These are phyloP conservation scores for Penicillium psychrofluorescens DNA, from an alignment of 495 filamentous ascomycete species.

Conservation along the genomic window DNA sequence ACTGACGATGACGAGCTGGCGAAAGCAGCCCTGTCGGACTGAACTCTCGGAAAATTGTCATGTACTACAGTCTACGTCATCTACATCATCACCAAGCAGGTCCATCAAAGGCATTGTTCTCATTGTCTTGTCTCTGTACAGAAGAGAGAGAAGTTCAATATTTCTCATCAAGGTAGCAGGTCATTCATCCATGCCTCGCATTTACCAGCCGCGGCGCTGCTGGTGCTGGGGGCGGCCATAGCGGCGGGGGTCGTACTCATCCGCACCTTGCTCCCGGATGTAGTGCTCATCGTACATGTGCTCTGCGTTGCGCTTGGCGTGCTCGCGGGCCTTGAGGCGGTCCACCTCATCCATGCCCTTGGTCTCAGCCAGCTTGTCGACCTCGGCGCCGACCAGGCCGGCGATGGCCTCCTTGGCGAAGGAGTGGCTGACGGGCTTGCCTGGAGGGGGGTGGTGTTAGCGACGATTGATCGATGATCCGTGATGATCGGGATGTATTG, in stretches of 20 bases:
- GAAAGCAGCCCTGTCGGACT: constrained; percentile 4
- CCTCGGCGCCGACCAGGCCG: constrained; percentile 63
- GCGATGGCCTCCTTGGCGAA: constrained; percentile 74
- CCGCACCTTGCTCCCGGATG: constrained; percentile 28
- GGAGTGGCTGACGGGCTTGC: constrained; percentile 61
- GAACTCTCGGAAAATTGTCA: too few species aligned
- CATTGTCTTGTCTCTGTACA: background rate
- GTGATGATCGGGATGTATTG: background rate
- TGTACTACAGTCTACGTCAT: too few species aligned
- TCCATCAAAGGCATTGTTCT: too few species aligned
- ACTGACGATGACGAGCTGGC: constrained; percentile 14
- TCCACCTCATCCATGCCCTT: constrained; percentile 69
- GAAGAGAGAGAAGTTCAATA: background rate
- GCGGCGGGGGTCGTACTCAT: constrained; percentile 37
- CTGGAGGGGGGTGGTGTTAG: constrained; percentile 21
- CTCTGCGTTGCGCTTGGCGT: constrained; percentile 60
- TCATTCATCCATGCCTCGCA: constrained; percentile 2
- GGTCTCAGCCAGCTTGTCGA: constrained; percentile 74
- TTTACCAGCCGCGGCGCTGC: constrained; percentile 13
- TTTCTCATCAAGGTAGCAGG: constrained; percentile 5
- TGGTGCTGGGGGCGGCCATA: constrained; percentile 27
- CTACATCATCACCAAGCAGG: too few species aligned
- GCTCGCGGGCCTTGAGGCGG: constrained; percentile 55
- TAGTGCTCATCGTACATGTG: constrained; percentile 59
- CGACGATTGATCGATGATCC: too few species aligned